A percentile compares a stretch with the other conserved stretches of the same genome.
These are phyloP conservation scores for Pseudogymnoascus sp. DNA, from an alignment of 2,329 filamentous ascomycete species.

Conservation along the genomic window DNA sequence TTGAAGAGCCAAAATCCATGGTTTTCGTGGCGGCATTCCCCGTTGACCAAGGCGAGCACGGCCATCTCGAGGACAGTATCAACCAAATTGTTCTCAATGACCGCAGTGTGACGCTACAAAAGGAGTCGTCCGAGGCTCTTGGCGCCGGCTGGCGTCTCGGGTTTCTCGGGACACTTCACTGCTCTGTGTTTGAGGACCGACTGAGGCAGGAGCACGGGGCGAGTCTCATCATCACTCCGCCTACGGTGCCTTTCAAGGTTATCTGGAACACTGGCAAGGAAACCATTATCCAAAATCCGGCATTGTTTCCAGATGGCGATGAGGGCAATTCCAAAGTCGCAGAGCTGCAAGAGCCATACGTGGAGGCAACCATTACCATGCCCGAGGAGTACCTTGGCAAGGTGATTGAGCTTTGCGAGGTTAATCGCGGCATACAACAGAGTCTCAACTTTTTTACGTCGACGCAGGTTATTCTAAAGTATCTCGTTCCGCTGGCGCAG, in stretches of 20 bases:
- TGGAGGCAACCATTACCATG: constrained; percentile 77
- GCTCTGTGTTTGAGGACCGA: constrained; percentile 97
- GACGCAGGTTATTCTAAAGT: constrained; percentile 90
- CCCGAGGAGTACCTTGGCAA: constrained; percentile 91
- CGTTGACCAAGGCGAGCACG: constrained; percentile 81
- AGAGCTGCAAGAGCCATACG: constrained; percentile 66
- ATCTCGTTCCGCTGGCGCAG: constrained; percentile 79
- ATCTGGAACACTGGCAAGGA: constrained; percentile 71
- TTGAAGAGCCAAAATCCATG: constrained; percentile 97
- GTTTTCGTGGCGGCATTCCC: constrained; percentile 97
- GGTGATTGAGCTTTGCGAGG: constrained; percentile 90
- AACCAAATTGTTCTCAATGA: constrained; percentile 91
- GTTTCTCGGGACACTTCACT: constrained; percentile 93
- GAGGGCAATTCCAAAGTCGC: constrained; percentile 44
- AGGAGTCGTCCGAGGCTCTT: constrained; percentile 88
- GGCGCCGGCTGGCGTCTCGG: constrained; percentile 91
- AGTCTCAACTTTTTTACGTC: constrained; percentile 86
- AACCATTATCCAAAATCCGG: constrained; percentile 74
- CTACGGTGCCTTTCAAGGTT: constrained; percentile 86
- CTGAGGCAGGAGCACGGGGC: constrained; percentile 89
- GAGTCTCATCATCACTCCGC: constrained; percentile 93
- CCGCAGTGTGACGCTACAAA: constrained; percentile 85
- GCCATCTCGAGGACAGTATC: constrained; percentile 86
- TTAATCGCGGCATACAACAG: constrained; percentile 78
- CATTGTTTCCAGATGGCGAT: constrained; percentile 71